Evolutionary conservation across 371 early-diverging fungal genomes (phyloP), one percentile per base, ranked within the genome.

Genomic region (Zychaea mexicana): DNA sequence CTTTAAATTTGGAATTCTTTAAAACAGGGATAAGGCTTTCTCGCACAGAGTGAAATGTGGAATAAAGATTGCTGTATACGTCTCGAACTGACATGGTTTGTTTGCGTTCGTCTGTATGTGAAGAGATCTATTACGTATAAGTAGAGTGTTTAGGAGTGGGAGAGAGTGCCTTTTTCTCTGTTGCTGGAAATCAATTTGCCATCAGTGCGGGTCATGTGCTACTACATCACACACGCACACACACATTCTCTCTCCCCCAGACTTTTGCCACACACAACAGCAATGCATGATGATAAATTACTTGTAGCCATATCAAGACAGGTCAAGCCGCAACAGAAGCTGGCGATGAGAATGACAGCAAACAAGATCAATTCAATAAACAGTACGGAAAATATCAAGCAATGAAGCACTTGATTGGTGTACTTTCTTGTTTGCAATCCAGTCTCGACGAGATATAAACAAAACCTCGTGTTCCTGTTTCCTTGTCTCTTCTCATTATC

Each of bases 1-100:
- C 95, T 69, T 90, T 89, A 78, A 98, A 98, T 76, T 94, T 94
- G 17, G 97, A 96, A 68, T 95, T 84, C 74, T 92, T 95, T 38
- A 98, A 88, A 8, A 98, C 86, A 27, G 99, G 99, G 65, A 92
- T 92, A 59, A 97, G 84, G 73, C 95, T 95, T 78, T 98, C 98
- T 64, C 82, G 62, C 21, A 82, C 68, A 45, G 74, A 78, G 53
- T 79, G 80, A 61, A 82, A 82, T 30, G 71, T 76, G 1, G 82
- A 82, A 60, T 76, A 82, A 3, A 82, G 63, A 57, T 73, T 74
- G 49, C 79, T 82, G 33, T 82, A 82, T 3, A 74, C 79, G 62
- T 82, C 82, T 72, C 76, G 79, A 5, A 76, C 79, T 8, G 78
- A 70, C 79, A 75, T 77, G 28, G 9, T 59, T 57, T 9, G 46